These are phyloP conservation scores for Coelastrella sp. DNA, from an alignment of 139 green algal genomes.

Conservation along the genomic window DNA sequence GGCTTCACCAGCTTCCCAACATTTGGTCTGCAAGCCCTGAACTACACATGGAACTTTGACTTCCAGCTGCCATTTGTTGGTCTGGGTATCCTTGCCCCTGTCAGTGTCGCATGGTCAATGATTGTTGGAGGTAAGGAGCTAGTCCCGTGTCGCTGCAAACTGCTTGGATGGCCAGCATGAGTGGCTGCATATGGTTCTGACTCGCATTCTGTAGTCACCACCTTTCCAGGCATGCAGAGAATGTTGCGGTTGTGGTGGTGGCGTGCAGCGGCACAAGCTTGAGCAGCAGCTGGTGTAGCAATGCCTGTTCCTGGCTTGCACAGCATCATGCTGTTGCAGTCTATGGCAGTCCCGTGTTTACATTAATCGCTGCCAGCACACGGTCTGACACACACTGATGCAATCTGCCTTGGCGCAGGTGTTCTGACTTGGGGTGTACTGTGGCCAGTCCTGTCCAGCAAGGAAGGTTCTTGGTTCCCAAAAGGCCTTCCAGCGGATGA, in stretches of 20 bases:
- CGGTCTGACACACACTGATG: no score
- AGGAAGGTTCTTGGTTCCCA: slow-evolving; percentile 32
- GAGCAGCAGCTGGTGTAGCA: no score
- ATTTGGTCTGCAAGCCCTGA: slow-evolving; percentile 42
- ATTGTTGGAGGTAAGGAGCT: not conserved
- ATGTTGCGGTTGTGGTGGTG: not conserved
- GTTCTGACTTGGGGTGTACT: slow-evolving; percentile 37
- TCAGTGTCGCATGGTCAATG: slow-evolving; percentile 37
- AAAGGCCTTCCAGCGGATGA: not conserved
- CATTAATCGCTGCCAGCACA: no score
- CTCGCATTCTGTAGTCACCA: not conserved
- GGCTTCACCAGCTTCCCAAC: slow-evolving; percentile 47
- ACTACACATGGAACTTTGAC: slow-evolving; percentile 45
- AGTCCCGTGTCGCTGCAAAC: not conserved
- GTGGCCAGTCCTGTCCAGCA: slow-evolving; percentile 37
- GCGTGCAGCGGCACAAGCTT: no score
- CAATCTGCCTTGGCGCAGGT: not conserved
- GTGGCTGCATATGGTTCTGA: no score
- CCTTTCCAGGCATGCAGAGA: not conserved
- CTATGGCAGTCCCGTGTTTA: no score
- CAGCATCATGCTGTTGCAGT: no score
- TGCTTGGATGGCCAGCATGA: no score
- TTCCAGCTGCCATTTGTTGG: slow-evolving; percentile 39
- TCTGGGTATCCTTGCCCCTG: slow-evolving; percentile 34
- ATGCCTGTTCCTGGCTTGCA: no score